These are phyloP conservation scores for Hura crepitans DNA, from an alignment of 441 rosid genomes.

Conservation along the genomic window DNA sequence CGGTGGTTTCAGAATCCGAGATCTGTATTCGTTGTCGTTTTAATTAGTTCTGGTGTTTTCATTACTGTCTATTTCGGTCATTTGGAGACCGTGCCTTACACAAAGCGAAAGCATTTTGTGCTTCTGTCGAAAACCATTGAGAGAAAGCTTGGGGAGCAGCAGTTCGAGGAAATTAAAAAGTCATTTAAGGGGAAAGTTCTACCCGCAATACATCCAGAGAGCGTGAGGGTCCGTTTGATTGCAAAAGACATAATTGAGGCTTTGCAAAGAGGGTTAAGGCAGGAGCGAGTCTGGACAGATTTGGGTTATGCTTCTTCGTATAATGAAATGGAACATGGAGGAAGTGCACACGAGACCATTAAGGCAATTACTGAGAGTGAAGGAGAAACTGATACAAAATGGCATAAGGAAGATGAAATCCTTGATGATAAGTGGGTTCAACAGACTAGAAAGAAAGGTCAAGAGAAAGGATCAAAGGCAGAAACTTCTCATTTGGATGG, in stretches of 20 bases:
- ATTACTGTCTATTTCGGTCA: constrained; percentile 63
- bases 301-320: constrained; percentile 60
- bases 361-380: constrained; percentile 44
- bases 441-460: constrained; percentile 57
- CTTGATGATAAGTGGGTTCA: constrained; percentile 88
- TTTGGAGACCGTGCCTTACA: constrained; percentile 80
- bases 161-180: constrained; percentile 56
- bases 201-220: constrained; percentile 82
- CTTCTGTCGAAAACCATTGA: constrained; percentile 64
- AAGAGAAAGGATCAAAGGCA: constrained; percentile 40
- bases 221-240: constrained; percentile 65
- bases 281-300: constrained; percentile 66
- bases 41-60: constrained; percentile 55
- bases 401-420: constrained; percentile 70
- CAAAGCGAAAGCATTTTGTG: constrained; percentile 77
- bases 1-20: constrained; percentile 70
- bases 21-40: constrained; percentile 41
- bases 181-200: constrained; percentile 60
- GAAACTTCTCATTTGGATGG: constrained; percentile 68
- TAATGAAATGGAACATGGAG: constrained; percentile 24
- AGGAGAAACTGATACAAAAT: constrained; percentile 36
- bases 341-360: constrained; percentile 37
- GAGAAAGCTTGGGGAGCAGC: constrained; percentile 60
- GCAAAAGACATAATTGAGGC: constrained; percentile 69
- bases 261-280: constrained; percentile 68